phyloP scores from a whole-genome alignment of 345 rosid genomes.

The Murraya koenigii region DNA sequence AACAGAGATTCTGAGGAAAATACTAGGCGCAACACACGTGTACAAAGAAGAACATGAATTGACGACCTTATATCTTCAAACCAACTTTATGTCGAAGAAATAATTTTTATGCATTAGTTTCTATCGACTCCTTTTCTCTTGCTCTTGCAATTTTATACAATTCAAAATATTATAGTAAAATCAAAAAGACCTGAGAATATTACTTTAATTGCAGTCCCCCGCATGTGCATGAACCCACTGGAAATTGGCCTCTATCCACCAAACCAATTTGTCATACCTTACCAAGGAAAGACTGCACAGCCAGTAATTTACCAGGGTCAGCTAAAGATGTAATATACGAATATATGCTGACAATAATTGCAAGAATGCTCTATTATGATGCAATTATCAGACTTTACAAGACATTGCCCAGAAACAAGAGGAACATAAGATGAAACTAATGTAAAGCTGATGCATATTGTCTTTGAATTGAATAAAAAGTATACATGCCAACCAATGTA shows the following conservation, averaged over 20 bases:
- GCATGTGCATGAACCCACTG: constrained; percentile 11
- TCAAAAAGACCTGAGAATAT: constrained; percentile 29
- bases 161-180: constrained; percentile 28
- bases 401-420: background rate
- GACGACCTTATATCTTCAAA: constrained; percentile 28
- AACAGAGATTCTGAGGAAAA: background rate
- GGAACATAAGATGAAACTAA: background rate
- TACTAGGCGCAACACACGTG: constrained; percentile 23
- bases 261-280: constrained; percentile 34
- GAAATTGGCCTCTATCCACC: constrained; percentile 7
- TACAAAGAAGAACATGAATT: constrained; percentile 26
- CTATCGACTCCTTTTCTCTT: constrained; percentile 19
- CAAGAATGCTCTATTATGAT: background rate
- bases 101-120: constrained; percentile 25
- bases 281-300: constrained; percentile 53
- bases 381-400: background rate
- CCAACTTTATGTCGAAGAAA: constrained; percentile 24
- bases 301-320: background rate
- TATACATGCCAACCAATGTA: background rate
- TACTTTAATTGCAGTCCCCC: constrained; percentile 13
- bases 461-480: background rate
- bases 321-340: background rate
- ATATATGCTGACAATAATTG: background rate
- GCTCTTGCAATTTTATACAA: constrained; percentile 34
- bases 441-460: background rate